Evolutionary conservation across 192 early-diverging fungal species (phyloP).

Genomic region (Podila horticola): DNA sequence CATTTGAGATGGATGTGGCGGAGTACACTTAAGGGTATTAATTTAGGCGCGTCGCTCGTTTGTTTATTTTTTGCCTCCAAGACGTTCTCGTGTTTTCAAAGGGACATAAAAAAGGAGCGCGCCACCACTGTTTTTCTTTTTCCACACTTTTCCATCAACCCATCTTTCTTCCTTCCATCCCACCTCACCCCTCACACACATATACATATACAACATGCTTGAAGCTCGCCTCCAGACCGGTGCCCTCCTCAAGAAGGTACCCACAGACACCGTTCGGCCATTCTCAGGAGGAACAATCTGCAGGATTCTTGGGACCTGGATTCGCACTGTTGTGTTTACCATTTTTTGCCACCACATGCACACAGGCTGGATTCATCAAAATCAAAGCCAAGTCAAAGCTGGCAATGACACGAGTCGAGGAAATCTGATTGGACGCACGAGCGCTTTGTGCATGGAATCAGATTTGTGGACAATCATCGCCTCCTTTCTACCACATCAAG

Average conservation of each 20-base stretch:
- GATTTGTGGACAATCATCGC: constrained; percentile 4
- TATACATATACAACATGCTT: constrained; percentile 67
- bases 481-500: not conserved
- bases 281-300: too few relatives aligned
- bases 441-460: too few relatives aligned
- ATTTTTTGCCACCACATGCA: constrained; percentile 1
- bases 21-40: not conserved
- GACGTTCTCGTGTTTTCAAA: not conserved
- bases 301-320: not conserved
- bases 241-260: constrained; percentile 82
- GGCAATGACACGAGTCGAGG: too few relatives aligned
- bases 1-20: too few relatives aligned
- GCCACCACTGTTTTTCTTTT: constrained; percentile 8
- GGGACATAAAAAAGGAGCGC: not conserved
- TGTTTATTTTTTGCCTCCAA: constrained; percentile 1
- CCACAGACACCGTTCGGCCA: too few relatives aligned
- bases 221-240: constrained; percentile 92
- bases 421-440: too few relatives aligned
- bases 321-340: not conserved
- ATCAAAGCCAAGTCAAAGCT: too few relatives aligned
- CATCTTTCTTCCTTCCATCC: not conserved
- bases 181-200: constrained; percentile 2
- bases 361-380: not conserved
- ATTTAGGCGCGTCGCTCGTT: constrained; percentile 2
- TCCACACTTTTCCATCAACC: constrained; percentile 1